A percentile compares a stretch with the other conserved stretches of the same genome.
Conservation (phyloP, 2,329 filamentous ascomycete species). For the Xylariales sp. region DNA sequence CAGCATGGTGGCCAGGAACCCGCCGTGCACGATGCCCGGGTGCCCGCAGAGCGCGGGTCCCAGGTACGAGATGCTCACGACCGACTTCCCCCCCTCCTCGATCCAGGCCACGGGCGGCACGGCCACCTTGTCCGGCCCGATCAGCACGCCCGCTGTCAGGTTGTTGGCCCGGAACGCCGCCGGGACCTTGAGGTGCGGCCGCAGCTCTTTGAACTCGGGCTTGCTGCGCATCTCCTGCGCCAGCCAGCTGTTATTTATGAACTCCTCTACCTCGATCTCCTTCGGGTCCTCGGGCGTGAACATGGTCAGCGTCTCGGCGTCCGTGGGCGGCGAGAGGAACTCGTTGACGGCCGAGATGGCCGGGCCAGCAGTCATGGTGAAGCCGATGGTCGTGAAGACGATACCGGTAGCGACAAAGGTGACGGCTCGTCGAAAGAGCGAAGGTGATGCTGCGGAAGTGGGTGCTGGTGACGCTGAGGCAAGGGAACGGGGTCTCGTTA, state of each 20-base stretch:
- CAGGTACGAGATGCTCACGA: conserved; percentile 72
- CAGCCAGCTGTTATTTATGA: conserved; percentile 74
- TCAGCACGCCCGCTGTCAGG: conserved; percentile 75
- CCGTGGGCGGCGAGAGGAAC: conserved; percentile 49
- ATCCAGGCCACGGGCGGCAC: conserved; percentile 78
- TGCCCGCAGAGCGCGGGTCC: conserved; percentile 82
- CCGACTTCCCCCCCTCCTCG: conserved; percentile 63
- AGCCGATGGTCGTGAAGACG: conserved; percentile 44
- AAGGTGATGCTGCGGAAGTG: conserved; percentile 22
- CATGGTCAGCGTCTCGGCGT: conserved; percentile 68
- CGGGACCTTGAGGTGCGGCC: conserved; percentile 86
- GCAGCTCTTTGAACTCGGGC: conserved; percentile 65
- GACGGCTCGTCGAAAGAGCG: conserved; percentile 39
- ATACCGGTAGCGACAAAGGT: conserved; percentile 42
- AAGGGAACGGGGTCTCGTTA: background rate
- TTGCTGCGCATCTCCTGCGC: conserved; percentile 63
- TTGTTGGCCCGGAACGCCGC: conserved; percentile 64
- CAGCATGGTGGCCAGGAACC: conserved; percentile 83
- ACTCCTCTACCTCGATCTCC: conserved; percentile 59
- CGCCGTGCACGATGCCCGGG: conserved; percentile 86
- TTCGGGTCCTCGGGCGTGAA: conserved; percentile 57
- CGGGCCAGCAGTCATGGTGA: conserved; percentile 52
- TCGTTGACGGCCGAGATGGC: conserved; percentile 43
- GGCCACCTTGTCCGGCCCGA: conserved; percentile 69
- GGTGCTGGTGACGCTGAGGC: too few species aligned